phyloP scores from a whole-genome alignment of 1,139 yeast genomes.

The Blastobotrys capitulatus region DNA sequence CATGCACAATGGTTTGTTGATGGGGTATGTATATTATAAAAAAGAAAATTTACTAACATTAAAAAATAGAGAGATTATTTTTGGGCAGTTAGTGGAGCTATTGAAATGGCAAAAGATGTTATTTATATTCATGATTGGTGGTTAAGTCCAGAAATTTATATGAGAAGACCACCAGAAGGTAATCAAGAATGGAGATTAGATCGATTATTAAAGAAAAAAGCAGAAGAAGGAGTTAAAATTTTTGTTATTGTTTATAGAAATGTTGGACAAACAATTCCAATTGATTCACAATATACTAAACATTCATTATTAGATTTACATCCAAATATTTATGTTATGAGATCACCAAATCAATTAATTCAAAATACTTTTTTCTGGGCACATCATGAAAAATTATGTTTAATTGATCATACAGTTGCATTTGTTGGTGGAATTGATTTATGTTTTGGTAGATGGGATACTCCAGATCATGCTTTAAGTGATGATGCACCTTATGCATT shows the following conservation, averaged over 20 bases:
- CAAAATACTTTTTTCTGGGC: conserved; percentile 98
- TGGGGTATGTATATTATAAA: conserved; percentile 37
- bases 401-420: conserved; percentile 82
- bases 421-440: conserved; percentile 94
- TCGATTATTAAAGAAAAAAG: conserved; percentile 79
- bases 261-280: conserved; percentile 88
- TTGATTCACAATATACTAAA: conserved; percentile 91
- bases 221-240: conserved; percentile 91
- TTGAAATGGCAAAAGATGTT: conserved; percentile 90
- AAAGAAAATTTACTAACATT: neutral
- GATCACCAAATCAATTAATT: conserved; percentile 92
- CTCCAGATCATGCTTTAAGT: conserved; percentile 86
- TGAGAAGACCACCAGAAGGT: conserved; percentile 92
- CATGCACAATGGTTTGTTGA: conserved; percentile 98
- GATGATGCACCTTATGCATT: conserved; percentile 57
- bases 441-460: conserved; percentile 93
- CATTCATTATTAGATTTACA: conserved; percentile 84
- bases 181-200: conserved; percentile 94
- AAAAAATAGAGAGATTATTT: conserved; percentile 63
- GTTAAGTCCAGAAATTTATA: conserved; percentile 88
- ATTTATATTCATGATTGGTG: conserved; percentile 98
- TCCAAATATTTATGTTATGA: conserved; percentile 79
- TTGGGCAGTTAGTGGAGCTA: conserved; percentile 92
- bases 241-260: conserved; percentile 93
- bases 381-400: conserved; percentile 90